Percentiles rank a stretch among this genome's conserved stretches.
Conservation (phyloP, 2,329 filamentous ascomycete species). For the Hypoxylon sp. region DNA sequence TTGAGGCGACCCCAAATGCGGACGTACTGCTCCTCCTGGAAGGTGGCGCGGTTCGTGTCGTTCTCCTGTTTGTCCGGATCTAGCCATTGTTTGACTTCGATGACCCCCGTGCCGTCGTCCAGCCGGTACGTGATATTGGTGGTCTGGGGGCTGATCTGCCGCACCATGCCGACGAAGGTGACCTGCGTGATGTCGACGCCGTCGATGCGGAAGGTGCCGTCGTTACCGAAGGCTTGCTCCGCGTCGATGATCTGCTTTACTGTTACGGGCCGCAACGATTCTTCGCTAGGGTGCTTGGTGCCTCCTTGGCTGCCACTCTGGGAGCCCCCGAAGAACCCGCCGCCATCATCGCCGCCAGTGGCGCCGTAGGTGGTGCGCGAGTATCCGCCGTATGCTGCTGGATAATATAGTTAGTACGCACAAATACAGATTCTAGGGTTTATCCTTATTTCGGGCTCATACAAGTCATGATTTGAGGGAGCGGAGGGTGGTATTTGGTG, state of each 20-base stretch:
- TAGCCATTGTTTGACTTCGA: constrained; percentile 93
- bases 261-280: constrained; percentile 92
- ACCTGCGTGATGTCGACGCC: constrained; percentile 80
- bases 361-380: constrained; percentile 66
- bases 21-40: constrained; percentile 83
- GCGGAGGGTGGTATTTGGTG: constrained; percentile 20
- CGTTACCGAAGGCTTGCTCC: constrained; percentile 76
- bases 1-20: constrained; percentile 89
- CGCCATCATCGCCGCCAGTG: constrained; percentile 71
- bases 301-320: constrained; percentile 70
- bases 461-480: constrained; percentile 33
- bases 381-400: constrained; percentile 67
- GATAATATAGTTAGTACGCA: constrained; percentile 45
- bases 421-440: background rate
- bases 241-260: constrained; percentile 95
- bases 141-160: constrained; percentile 85
- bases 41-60: constrained; percentile 65
- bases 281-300: constrained; percentile 75
- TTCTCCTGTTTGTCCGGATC: constrained; percentile 72
- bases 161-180: constrained; percentile 92
- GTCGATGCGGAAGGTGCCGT: constrained; percentile 87
- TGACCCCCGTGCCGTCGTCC: constrained; percentile 92
- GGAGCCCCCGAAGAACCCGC: constrained; percentile 73
- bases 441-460: background rate
- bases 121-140: constrained; percentile 94